These are phyloP conservation scores for Dinochytrium kinnereticum DNA, from an alignment of 371 early-diverging fungal genomes.

Conservation along the genomic window DNA sequence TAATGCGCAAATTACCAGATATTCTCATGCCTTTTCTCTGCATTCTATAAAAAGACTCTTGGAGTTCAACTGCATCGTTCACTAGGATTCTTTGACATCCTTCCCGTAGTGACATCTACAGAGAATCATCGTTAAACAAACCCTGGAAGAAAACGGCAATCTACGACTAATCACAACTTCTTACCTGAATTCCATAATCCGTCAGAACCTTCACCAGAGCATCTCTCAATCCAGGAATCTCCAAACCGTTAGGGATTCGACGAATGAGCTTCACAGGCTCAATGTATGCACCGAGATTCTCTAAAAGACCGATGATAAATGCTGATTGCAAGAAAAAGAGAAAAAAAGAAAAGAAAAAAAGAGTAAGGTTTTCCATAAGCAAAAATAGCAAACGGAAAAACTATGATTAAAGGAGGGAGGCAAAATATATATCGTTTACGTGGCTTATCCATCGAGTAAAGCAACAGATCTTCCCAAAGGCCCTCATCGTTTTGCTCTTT, in stretches of 20 bases:
- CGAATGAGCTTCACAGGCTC: conserved; percentile 80
- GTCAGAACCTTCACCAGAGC: conserved; percentile 84
- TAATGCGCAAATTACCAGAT: conserved; percentile 16
- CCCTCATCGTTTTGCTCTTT: conserved; percentile 95
- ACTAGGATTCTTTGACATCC: conserved; percentile 87
- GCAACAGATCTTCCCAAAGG: conserved; percentile 93
- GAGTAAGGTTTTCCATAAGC: neutral
- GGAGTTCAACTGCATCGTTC: conserved; percentile 80
- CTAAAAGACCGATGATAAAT: conserved; percentile 88
- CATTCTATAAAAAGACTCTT: conserved; percentile 71
- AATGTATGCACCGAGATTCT: conserved; percentile 84
- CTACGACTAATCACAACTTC: too few species aligned
- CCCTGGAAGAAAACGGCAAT: neutral
- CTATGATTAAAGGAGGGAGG: too few species aligned
- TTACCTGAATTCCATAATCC: conserved; percentile 87
- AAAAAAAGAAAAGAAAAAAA: too few species aligned
- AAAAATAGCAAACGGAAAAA: conserved; percentile 1
- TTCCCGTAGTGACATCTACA: conserved; percentile 67
- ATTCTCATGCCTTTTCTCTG: conserved; percentile 60
- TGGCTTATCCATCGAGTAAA: conserved; percentile 86
- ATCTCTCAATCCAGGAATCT: conserved; percentile 80
- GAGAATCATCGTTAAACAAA: neutral
- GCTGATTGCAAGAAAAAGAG: conserved; percentile 62
- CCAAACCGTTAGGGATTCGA: conserved; percentile 77
- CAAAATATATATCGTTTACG: conserved; percentile 47